Conservation (phyloP, 306 rosid species). For the Lagenaria siceraria region DNA sequence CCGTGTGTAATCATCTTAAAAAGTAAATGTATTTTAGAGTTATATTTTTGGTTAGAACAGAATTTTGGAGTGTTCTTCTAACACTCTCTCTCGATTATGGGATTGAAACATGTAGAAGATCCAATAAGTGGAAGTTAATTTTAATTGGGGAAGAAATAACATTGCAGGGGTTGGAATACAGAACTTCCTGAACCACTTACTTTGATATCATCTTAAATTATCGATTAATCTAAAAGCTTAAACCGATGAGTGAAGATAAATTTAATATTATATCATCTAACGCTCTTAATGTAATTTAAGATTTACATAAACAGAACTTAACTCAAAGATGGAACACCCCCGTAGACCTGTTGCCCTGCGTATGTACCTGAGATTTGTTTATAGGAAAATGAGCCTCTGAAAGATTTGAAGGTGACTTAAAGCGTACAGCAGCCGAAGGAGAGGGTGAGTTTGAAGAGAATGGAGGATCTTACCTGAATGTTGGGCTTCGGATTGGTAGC, state of each 20-base stretch:
- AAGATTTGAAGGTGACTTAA: background rate
- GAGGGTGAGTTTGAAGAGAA: constrained; percentile 20
- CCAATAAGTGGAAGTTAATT: too few species aligned
- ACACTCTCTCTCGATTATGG: too few species aligned
- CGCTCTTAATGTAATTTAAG: background rate
- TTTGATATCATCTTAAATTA: too few species aligned
- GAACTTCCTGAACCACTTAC: too few species aligned
- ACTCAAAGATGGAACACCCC: constrained; percentile 28
- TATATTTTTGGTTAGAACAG: too few species aligned
- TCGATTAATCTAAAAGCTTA: too few species aligned
- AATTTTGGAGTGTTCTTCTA: background rate
- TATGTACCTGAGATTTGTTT: constrained; percentile 29
- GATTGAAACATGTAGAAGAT: too few species aligned
- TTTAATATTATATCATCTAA: too few species aligned
- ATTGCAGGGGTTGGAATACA: too few species aligned
- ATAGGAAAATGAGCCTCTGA: background rate
- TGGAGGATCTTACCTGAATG: constrained; percentile 19
- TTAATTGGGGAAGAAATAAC: too few species aligned
- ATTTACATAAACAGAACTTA: constrained; percentile 13
- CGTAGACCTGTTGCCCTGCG: constrained; percentile 32
- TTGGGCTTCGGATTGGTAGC: constrained; percentile 15
- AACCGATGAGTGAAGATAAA: too few species aligned
- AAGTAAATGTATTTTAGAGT: background rate
- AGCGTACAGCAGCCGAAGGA: constrained; percentile 19
- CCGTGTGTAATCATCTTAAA: background rate